Evolutionary conservation across 2,329 filamentous ascomycete species (phyloP), one percentile per base, ranked within the genome.

Genomic region (Diaporthe sp.): DNA sequence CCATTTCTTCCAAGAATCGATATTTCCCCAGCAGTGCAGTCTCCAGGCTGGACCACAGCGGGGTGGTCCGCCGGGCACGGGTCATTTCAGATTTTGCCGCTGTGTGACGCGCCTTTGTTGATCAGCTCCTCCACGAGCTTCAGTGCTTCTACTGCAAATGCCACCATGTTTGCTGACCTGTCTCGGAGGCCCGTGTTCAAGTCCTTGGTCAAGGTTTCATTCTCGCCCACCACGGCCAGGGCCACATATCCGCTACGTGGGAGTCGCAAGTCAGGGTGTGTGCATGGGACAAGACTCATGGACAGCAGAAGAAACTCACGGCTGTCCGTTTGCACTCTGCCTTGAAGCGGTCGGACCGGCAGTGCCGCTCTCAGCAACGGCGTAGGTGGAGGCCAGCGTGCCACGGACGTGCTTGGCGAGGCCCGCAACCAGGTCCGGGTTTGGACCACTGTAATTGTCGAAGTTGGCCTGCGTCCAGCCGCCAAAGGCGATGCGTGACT

Each of bases 91-190:
- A 77, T 71, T 39, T 71, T 77, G 22, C 62, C 75, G 17, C 39
- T 25, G 6, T 51, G 68, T 2, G 34, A 37, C 4, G 46, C 49
- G 22, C 49, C 17, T 19, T 65, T 58, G 22, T 25, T 86, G 55
- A 92, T 86, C 46, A 90, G 88, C 83, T 92, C 90, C 79, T 85
- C 86, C 78, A 92, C 81, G 77, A 92, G 80, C 79, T 81, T 87
- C 84, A 92, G 82, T 34, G 84, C 90, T 81, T 90, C 90, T 4
- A 86, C 84, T 0, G 91, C 90, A 86, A 93, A 93, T 51, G 82
- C 82, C 75, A 92, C 85, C 91, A 93, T 93, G 80, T 93, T 93
- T 70, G 78, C 87, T 80, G 90, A 87, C 74, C 91, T 83, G 79
- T 92, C 84, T 12, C 85, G 87, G 34, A 88, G 82, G 10, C 87